Percentiles rank a stretch among this genome's conserved stretches.
Evolutionary conservation across 1,139 yeast genomes (phyloP).

Genomic region (Magnusiomyces tetraspermus): DNA sequence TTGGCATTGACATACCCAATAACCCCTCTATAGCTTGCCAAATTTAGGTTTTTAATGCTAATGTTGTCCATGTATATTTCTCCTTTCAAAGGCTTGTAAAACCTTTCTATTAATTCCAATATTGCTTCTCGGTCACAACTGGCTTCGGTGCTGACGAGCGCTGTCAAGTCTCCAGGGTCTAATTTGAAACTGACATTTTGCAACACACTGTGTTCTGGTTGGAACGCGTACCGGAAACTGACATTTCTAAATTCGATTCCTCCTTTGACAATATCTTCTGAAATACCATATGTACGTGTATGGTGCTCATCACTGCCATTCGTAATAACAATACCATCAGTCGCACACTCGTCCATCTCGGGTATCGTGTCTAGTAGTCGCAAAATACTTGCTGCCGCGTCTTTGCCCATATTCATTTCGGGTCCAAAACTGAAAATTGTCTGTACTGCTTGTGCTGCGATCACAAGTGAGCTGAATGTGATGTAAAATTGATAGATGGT

Average conservation of each 20-base stretch:
- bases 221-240: slow-evolving; percentile 72
- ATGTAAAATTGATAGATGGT: slow-evolving; percentile 30
- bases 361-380: slow-evolving; percentile 64
- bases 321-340: slow-evolving; percentile 40
- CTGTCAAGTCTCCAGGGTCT: slow-evolving; percentile 73
- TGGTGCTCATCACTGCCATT: background rate
- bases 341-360: slow-evolving; percentile 43
- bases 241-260: slow-evolving; percentile 56
- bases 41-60: slow-evolving; percentile 56
- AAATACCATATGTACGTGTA: slow-evolving; percentile 7
- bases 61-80: slow-evolving; percentile 59
- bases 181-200: slow-evolving; percentile 55
- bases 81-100: slow-evolving; percentile 69
- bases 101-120: slow-evolving; percentile 65
- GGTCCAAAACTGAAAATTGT: slow-evolving; percentile 85
- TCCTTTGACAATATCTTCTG: slow-evolving; percentile 35
- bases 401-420: slow-evolving; percentile 41
- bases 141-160: slow-evolving; percentile 79
- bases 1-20: slow-evolving; percentile 27
- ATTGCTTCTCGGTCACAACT: slow-evolving; percentile 92
- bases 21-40: slow-evolving; percentile 58
- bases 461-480: slow-evolving; percentile 46
- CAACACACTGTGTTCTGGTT: slow-evolving; percentile 63
- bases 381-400: slow-evolving; percentile 69
- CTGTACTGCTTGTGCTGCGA: slow-evolving; percentile 78